Evolutionary conservation across 2,329 filamentous ascomycete genomes (phyloP).

Genomic region (Calonectria honghensis): DNA sequence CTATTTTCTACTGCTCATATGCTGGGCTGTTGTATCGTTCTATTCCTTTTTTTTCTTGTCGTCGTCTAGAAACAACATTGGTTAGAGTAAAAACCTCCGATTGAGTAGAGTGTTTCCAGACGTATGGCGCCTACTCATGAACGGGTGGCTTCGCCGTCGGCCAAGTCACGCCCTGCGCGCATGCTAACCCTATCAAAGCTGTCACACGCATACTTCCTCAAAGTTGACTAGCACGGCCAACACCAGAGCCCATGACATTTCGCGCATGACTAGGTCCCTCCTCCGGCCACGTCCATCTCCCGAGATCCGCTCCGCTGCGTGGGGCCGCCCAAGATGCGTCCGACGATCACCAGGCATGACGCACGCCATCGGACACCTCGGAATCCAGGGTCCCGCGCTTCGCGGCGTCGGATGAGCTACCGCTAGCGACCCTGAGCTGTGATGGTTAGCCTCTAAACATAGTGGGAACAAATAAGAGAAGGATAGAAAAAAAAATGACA

Average conservation of each 20-base stretch:
- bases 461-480: not conserved
- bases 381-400: slow-evolving; percentile 1
- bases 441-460: not conserved
- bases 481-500: not conserved
- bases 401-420: not conserved
- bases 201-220: not conserved
- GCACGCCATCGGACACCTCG: slow-evolving; percentile 2
- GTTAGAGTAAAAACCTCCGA: not conserved
- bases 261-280: slow-evolving; percentile 18
- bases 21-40: not conserved
- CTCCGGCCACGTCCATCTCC: slow-evolving; percentile 23
- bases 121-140: not conserved
- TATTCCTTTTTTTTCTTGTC: not conserved
- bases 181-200: not conserved
- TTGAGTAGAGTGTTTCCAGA: not conserved
- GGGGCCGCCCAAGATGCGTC: slow-evolving; percentile 16
- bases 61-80: not conserved
- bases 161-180: not conserved
- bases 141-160: not conserved
- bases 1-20: not conserved
- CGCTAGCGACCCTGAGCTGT: not conserved
- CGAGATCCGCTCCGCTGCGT: slow-evolving; percentile 23
- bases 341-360: slow-evolving; percentile 12
- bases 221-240: not conserved
- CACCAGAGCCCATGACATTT: slow-evolving; percentile 15